Base-by-base conservation (phyloP, 345 rosid genomes). In the Eucalyptus cladocalyx region DNA sequence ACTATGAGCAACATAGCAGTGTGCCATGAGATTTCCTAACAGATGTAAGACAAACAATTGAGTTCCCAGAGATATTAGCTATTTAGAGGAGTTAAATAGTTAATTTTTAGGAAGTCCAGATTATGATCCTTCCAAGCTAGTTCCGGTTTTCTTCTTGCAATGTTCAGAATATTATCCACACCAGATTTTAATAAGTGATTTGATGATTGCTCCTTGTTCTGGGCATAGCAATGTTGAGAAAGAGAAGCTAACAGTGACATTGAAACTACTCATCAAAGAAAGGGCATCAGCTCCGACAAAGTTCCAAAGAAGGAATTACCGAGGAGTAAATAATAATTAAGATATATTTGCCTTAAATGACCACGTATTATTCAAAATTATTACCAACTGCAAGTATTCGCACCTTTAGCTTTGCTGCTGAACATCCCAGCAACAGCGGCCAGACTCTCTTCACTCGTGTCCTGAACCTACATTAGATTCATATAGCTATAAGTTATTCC, bases 401-500 rank as follows among this genome's bases (percentile, higher is more conserved):
- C 32, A 97, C 99, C 99, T 96, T 98, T 98, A 83, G 99, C 99
- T 94, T 98, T 98, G 96, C 99, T 98, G 92, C 96, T 98, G 93
- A 98, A 98, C 99, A 98, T 98, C 94, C 99, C 99, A 30, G 99
- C 99, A 92, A 98, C 98, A 92, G 99, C 99, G 54, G 95, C 94
- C 90, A 98, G 92, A 94, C 97, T 97, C 93, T 97, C 99, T 89
- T 98, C 99, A 92, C 98, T 95, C n/a, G 99, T 94, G 93, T 98
- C 99, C 91, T 95, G 98, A 91, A 92, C 93, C 99, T 97, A 92
- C 56, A 76, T 76, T 76, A 76, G 28, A 76, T 40, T 76, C 83
- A 76, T 21, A 76, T 40, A 21, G 47, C 83, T 21, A 40, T 2
- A 76, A 21, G 83, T 76, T 42, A 76, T 76, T 76, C 47, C 83